Evolutionary conservation across 1,139 yeast genomes (phyloP).

Genomic region (Kodamaea plutei): DNA sequence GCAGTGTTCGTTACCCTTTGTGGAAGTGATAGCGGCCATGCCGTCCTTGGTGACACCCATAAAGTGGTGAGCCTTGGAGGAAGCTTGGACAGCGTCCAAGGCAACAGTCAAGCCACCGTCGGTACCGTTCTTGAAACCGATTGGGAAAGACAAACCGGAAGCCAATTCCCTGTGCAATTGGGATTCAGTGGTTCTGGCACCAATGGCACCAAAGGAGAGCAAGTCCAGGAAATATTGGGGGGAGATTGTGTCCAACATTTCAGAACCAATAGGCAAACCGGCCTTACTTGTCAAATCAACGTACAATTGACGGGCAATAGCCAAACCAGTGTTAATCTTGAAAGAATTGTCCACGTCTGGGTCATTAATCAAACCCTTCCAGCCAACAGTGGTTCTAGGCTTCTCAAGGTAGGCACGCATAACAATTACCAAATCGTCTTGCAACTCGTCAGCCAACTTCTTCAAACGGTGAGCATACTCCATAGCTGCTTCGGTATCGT

Average conservation of each 20-base stretch:
- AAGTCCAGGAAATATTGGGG: slow-evolving; percentile 96
- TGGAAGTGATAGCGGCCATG: slow-evolving; percentile 91
- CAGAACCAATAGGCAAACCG: slow-evolving; percentile 85
- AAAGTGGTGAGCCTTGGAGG: slow-evolving; percentile 90
- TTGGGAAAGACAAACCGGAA: slow-evolving; percentile 94
- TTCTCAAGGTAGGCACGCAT: slow-evolving; percentile 98
- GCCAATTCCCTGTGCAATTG: slow-evolving; percentile 97
- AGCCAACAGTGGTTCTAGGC: slow-evolving; percentile 98
- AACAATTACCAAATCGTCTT: slow-evolving; percentile 72
- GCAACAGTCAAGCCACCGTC: slow-evolving; percentile 95
- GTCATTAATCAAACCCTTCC: slow-evolving; percentile 98
- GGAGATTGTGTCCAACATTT: slow-evolving; percentile 96
- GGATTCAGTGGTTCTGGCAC: slow-evolving; percentile 98
- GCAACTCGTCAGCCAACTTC: slow-evolving; percentile 61
- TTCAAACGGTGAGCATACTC: slow-evolving; percentile 78
- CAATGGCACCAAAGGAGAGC: slow-evolving; percentile 93
- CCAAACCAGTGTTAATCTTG: slow-evolving; percentile 92
- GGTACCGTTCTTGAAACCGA: slow-evolving; percentile 97
- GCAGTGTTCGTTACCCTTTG: slow-evolving; percentile 88
- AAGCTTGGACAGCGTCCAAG: slow-evolving; percentile 89
- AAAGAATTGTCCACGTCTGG: slow-evolving; percentile 91
- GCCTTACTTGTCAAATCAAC: slow-evolving; percentile 73
- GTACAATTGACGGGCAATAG: slow-evolving; percentile 81
- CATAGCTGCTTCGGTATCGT: slow-evolving; percentile 83
- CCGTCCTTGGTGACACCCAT: slow-evolving; percentile 97